These are phyloP conservation scores for Solanum hybrid DNA, from an alignment of 305 asterid genomes.

Conservation along the genomic window DNA sequence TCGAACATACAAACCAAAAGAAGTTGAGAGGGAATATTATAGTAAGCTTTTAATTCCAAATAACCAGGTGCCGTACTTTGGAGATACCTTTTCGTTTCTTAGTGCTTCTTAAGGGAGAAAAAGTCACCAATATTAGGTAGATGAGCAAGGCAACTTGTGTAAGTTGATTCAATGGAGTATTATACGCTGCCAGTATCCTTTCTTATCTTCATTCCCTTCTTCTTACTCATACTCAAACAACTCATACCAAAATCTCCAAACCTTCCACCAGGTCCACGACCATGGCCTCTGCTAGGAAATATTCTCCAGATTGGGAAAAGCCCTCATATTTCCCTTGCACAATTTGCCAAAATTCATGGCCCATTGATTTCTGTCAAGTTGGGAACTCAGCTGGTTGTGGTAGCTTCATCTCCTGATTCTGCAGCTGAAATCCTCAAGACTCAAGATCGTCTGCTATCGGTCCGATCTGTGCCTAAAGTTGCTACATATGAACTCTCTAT, in stretches of 20 bases:
- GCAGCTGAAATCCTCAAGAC: slow-evolving; percentile 10
- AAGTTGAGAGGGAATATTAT: too few species aligned
- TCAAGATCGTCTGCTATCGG: slow-evolving; percentile 10
- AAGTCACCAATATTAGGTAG: neutral
- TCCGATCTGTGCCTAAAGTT: neutral
- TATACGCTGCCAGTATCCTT: neutral
- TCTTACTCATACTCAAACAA: slow-evolving; percentile 3
- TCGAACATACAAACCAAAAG: too few species aligned
- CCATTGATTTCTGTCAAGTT: neutral
- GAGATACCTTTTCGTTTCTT: too few species aligned
- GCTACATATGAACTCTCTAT: slow-evolving; percentile 7
- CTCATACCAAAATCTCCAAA: neutral
- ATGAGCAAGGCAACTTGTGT: neutral
- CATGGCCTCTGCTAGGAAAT: slow-evolving; percentile 12
- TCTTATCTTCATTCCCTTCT: neutral
- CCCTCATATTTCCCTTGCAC: neutral
- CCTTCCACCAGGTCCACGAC: slow-evolving; percentile 11
- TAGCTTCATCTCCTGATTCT: slow-evolving; percentile 5
- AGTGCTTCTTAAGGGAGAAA: neutral
- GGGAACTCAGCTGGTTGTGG: neutral
- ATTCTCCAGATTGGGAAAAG: neutral
- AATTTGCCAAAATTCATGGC: slow-evolving; percentile 4
- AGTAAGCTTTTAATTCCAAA: too few species aligned
- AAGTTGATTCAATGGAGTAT: neutral
- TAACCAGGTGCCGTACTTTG: too few species aligned